A percentile compares a stretch with the other conserved stretches of the same genome.
These are phyloP conservation scores for Artomyces pyxidatus DNA, from an alignment of 768 basidiomycete genomes.

Conservation along the genomic window DNA sequence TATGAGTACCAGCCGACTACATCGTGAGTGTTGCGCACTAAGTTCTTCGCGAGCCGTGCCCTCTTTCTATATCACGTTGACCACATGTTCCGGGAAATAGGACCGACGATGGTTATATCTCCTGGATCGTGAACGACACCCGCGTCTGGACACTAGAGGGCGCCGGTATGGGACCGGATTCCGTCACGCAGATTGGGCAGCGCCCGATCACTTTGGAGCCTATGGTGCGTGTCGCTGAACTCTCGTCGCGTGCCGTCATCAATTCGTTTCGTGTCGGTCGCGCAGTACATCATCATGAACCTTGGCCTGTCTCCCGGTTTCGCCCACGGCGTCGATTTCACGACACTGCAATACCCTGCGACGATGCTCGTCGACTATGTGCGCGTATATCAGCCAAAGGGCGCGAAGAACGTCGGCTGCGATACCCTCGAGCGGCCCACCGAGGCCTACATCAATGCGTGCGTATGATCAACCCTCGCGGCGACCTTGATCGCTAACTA, in stretches of 20 bases:
- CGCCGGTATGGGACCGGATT: slow-evolving; percentile 58
- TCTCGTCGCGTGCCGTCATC: background rate
- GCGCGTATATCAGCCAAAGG: slow-evolving; percentile 78
- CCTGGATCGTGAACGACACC: slow-evolving; percentile 69
- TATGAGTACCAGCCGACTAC: slow-evolving; percentile 47
- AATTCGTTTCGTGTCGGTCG: background rate
- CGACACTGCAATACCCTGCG: slow-evolving; percentile 61
- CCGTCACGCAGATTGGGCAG: slow-evolving; percentile 47
- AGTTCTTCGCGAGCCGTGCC: slow-evolving; percentile 11
- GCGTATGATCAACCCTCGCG: slow-evolving; percentile 15
- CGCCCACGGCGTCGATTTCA: slow-evolving; percentile 55
- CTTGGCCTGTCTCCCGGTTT: slow-evolving; percentile 83
- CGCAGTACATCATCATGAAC: slow-evolving; percentile 81
- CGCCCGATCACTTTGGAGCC: slow-evolving; percentile 78
- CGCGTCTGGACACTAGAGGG: slow-evolving; percentile 69
- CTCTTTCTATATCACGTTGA: background rate
- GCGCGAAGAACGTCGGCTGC: slow-evolving; percentile 73
- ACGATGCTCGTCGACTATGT: slow-evolving; percentile 81
- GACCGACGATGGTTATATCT: slow-evolving; percentile 45
- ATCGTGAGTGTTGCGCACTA: background rate
- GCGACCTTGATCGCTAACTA: slow-evolving; percentile 3
- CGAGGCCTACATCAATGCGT: slow-evolving; percentile 69
- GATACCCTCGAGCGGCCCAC: slow-evolving; percentile 78
- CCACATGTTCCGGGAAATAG: slow-evolving; percentile 24
- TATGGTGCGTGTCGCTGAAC: slow-evolving; percentile 45